Base-by-base conservation (phyloP, 1,139 yeast genomes). In the Magnusiomyces ingens region DNA sequence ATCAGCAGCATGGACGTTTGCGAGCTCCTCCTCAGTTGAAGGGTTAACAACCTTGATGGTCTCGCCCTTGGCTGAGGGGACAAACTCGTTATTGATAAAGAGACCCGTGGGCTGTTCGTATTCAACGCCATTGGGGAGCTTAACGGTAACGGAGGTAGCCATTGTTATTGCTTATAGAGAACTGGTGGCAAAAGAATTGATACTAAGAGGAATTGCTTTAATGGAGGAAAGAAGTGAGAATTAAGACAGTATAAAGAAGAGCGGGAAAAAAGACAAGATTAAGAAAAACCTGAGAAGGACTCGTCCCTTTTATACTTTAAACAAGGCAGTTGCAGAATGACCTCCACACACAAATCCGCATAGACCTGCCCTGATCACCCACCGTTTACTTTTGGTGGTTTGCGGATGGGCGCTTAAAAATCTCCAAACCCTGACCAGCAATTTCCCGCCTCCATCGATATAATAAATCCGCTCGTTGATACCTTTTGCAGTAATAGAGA, bases 41-140 rank as follows among this genome's bases (percentile, higher is more conserved):
- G 73, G 71, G 61, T 66, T 50, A 57, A 60, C 21, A 17, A 61
- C 65, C 50, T 73, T 76, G 61, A 79, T 74, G 12, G 60, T 82
- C 64, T 81, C 78, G 38, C 89, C 89, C 18, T 79, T 70, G 57
- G 75, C 72, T 35, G 90, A 76, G 54, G 76, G 70, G 58, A 85
- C 84, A 65, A 84, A 88, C 68, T 86, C 87, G 67, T 85, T 85
- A 75, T 86, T 84, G 68, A 88, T 85, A 76, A 86, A 87, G 64
- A 88, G 75, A 55, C 95, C 95, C 17, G 85, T 74, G 58, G 95
- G 96, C 68, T 86, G 88, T 49, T 75, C 73, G 75, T 69, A 75
- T 52, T 67, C 69, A 38, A 71, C 60, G 47, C 88, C 88, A 61
- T 80, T 81, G 58, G 88, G 87, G 51, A 80, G 70, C 10, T 74